Percentiles rank a stretch among this genome's conserved stretches.
phyloP scores from a whole-genome alignment of 2,329 filamentous ascomycete species.

The Cladobotryum protrusum region DNA sequence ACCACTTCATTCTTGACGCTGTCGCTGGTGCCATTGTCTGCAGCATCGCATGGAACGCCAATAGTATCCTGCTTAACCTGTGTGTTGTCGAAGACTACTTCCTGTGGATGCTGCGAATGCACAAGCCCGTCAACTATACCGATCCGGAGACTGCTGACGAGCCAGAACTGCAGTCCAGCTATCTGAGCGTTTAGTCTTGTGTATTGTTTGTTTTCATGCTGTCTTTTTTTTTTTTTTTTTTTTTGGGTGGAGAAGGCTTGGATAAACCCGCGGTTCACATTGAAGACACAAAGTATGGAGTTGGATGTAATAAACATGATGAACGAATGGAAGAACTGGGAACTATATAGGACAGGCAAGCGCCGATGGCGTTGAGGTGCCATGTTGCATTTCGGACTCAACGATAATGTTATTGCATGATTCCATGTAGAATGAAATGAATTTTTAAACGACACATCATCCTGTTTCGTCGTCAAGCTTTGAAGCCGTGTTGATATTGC shows the following conservation, averaged over 20 bases:
- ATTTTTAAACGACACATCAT: too few species aligned
- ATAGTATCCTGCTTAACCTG: slow-evolving; percentile 53
- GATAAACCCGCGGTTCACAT: too few species aligned
- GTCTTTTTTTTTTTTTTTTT: too few species aligned
- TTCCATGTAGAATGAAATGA: too few species aligned
- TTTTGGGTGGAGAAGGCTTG: neutral
- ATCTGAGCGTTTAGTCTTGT: neutral
- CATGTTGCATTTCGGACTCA: too few species aligned
- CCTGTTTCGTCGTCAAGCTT: too few species aligned
- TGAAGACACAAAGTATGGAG: neutral
- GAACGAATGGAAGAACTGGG: too few species aligned
- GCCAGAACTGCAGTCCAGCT: slow-evolving; percentile 22
- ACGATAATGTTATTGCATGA: too few species aligned
- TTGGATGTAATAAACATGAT: too few species aligned
- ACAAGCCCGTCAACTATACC: slow-evolving; percentile 51
- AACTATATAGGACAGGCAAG: too few species aligned
- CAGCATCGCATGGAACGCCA: slow-evolving; percentile 54
- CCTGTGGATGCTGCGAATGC: slow-evolving; percentile 54
- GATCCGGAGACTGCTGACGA: slow-evolving; percentile 32
- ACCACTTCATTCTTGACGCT: slow-evolving; percentile 67
- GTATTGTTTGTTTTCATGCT: too few species aligned
- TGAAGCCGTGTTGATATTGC: neutral
- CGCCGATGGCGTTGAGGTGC: too few species aligned
- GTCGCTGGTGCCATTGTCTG: slow-evolving; percentile 63
- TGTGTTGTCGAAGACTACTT: slow-evolving; percentile 63